Conservation (phyloP, 1,139 yeast genomes). For the Lipomyces yarrowii region DNA sequence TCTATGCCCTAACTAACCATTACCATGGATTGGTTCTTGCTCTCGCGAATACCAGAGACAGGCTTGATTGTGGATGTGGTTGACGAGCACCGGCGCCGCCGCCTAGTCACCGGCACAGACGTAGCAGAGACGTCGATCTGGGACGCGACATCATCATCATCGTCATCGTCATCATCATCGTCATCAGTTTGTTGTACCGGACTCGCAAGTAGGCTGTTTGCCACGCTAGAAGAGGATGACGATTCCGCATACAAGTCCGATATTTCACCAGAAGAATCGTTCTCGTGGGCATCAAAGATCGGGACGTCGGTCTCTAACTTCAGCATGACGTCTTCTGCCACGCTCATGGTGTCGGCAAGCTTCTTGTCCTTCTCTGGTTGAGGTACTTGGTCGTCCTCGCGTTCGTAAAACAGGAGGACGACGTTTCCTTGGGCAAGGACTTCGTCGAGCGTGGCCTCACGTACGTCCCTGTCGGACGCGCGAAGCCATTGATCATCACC, state of each 20-base stretch:
- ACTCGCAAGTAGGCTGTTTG: not conserved
- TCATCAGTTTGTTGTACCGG: not conserved
- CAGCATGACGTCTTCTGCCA: conserved; percentile 5
- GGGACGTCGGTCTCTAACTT: conserved; percentile 14
- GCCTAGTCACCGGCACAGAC: not conserved
- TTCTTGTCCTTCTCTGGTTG: not conserved
- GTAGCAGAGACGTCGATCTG: not conserved
- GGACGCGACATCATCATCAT: not conserved
- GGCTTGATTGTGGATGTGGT: not conserved
- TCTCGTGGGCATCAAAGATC: conserved; percentile 17
- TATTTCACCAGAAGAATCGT: conserved; percentile 7
- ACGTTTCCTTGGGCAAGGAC: conserved; percentile 81
- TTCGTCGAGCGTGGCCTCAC: conserved; percentile 75
- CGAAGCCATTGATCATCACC: conserved; percentile 92
- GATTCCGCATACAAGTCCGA: not conserved
- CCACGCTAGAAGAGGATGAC: conserved; percentile 1
- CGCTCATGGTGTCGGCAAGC: not conserved
- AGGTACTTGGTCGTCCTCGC: conserved; percentile 12
- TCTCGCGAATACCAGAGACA: not conserved
- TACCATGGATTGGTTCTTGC: not conserved
- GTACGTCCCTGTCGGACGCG: conserved; percentile 85
- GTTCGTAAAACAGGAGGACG: conserved; percentile 87
- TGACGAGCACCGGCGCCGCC: not conserved
- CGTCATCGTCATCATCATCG: not conserved
- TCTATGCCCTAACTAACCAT: not conserved